phyloP scores from a whole-genome alignment of 345 rosid genomes.

The Raphanus raphanistrum region DNA sequence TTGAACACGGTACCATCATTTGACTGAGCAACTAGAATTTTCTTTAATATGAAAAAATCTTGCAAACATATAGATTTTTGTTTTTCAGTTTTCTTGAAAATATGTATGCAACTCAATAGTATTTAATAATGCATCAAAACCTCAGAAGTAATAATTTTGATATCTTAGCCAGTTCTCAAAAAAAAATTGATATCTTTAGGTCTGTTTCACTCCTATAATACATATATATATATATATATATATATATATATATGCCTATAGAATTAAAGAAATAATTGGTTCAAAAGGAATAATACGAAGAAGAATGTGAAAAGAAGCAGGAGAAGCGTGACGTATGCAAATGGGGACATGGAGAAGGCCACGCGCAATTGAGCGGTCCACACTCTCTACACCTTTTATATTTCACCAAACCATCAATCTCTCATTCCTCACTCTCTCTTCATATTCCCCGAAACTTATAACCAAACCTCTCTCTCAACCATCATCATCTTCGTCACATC shows the following conservation, averaged over 20 bases:
- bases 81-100: background rate
- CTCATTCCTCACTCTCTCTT: slow-evolving; percentile 12
- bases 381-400: slow-evolving; percentile 33
- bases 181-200: slow-evolving; percentile 3
- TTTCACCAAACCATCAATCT: slow-evolving; percentile 39
- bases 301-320: slow-evolving; percentile 28
- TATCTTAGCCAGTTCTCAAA: background rate
- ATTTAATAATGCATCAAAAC: slow-evolving; percentile 12
- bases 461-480: slow-evolving; percentile 21
- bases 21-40: background rate
- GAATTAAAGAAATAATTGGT: background rate
- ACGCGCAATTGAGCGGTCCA: slow-evolving; percentile 96
- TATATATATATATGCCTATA: background rate
- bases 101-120: background rate
- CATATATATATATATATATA: background rate
- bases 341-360: slow-evolving; percentile 72
- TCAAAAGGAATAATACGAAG: background rate
- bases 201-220: background rate
- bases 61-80: background rate
- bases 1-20: background rate
- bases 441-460: slow-evolving; percentile 12
- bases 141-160: slow-evolving; percentile 6
- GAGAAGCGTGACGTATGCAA: slow-evolving; percentile 49
- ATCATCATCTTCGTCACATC: slow-evolving; percentile 25
- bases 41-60: background rate